Evolutionary conservation across 208 protist genomes (phyloP).

Genomic region (Crithidia thermophila): DNA sequence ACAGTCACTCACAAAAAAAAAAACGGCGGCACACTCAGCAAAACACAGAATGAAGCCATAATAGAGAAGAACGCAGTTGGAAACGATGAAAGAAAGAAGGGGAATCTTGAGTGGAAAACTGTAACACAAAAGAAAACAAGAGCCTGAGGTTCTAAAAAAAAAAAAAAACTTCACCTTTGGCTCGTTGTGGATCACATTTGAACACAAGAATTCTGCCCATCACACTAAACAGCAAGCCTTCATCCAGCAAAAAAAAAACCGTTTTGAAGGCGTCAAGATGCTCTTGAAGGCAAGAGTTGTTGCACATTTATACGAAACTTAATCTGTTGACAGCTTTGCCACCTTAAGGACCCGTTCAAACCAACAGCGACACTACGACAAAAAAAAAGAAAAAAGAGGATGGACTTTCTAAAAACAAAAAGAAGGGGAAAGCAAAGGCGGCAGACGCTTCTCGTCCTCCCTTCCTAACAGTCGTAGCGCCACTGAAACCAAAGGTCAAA

Average conservation of each 20-base stretch:
- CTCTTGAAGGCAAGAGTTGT: too few species aligned
- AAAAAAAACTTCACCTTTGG: background rate
- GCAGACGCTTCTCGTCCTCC: background rate
- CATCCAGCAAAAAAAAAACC: too few species aligned
- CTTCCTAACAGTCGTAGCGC: background rate
- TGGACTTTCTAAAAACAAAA: background rate
- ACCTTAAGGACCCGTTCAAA: background rate
- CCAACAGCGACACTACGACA: background rate
- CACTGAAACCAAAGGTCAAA: too few species aligned
- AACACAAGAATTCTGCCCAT: too few species aligned
- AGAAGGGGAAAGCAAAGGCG: background rate
- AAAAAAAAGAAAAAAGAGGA: background rate
- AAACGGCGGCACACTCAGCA: too few species aligned
- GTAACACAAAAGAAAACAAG: conserved; percentile 10
- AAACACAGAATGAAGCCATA: too few species aligned
- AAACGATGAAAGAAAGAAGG: background rate
- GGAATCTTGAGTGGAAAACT: background rate
- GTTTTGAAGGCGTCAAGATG: too few species aligned
- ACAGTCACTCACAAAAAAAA: too few species aligned
- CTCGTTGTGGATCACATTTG: background rate
- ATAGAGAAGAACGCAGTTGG: too few species aligned
- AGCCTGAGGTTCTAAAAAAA: conserved; percentile 9
- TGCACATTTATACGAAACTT: too few species aligned
- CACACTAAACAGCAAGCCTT: too few species aligned
- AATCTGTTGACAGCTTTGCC: background rate